Evolutionary conservation across 2,329 filamentous ascomycete species (phyloP), one percentile per base, ranked within the genome.

Genomic region (Sclerotiophoma versabilis): DNA sequence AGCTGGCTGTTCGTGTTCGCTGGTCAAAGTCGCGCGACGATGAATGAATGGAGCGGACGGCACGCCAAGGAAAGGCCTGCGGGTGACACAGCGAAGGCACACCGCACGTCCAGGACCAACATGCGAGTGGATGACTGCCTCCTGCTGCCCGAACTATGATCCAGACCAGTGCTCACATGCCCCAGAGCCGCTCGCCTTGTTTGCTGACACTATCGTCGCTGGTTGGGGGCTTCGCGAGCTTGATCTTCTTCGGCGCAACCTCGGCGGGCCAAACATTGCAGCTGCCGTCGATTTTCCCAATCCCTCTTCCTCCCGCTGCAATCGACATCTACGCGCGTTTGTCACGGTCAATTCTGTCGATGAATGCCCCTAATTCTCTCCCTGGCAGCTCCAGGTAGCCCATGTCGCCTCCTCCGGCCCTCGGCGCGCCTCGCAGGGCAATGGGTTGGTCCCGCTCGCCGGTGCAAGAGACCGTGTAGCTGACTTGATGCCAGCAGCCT

Each of bases 361-460:
- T 75, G 72, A 75, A 75, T 75, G 72, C 71, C 66, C 70, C 65
- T 66, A 49, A 56, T 60, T 57, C 53, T 63, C 49, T 63, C 44
- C 61, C 67, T 72, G 66, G 64, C 59, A 58, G 62, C 62, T 63
- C 62, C 65, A 71, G 66, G 72, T 70, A 72, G 68, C 60, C 56
- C 60, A 30, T 58, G 58, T 56, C 61, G 68, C 62, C 54, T 62
- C 47, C 56, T 60, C 45, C 51, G 58, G 39, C 45, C 49, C 54
- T 38, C 43, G 42, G 56, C 60, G 54, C 60, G 55, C 47, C 50
- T 62, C 26, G 45, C 55, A 52, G 17, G 26, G 29, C 46, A 48
- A 48, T 55, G 57, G 54, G 65, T 68, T 48, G 45, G 59, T 50
- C 29, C 34, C 19, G 32, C 25, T 41, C 41, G 27, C 34, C 39